Percentiles rank a stretch among this genome's conserved stretches.
Evolutionary conservation across 2,329 filamentous ascomycete genomes (phyloP).

Genomic region (Chrysoporthe deuterocubensis): DNA sequence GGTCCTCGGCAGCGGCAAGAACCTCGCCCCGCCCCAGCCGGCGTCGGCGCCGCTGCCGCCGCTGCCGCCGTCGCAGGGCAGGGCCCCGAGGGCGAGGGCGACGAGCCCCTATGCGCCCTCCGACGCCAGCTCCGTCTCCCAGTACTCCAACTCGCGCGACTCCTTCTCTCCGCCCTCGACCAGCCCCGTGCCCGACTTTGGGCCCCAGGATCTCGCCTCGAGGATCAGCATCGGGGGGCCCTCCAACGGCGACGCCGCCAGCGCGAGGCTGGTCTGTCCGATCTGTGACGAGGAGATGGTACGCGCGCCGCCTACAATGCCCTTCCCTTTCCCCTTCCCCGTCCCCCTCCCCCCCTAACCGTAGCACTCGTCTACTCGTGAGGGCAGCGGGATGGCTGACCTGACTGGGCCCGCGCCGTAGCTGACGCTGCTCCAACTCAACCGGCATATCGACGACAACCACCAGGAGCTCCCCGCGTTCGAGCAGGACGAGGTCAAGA

Average conservation of each 20-base stretch:
- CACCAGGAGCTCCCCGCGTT: constrained; percentile 89
- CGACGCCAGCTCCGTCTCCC: constrained; percentile 72
- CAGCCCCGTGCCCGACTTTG: constrained; percentile 66
- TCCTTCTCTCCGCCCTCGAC: constrained; percentile 61
- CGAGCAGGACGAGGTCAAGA: constrained; percentile 92
- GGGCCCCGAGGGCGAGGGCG: constrained; percentile 35
- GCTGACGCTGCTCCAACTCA: constrained; percentile 91
- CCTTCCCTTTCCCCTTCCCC: too few relatives aligned
- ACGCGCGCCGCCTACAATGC: constrained; percentile 26
- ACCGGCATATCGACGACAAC: constrained; percentile 81
- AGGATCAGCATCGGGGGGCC: constrained; percentile 71
- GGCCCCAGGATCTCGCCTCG: constrained; percentile 75
- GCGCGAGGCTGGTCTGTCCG: constrained; percentile 82
- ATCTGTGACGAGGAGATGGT: constrained; percentile 99
- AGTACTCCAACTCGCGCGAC: constrained; percentile 65
- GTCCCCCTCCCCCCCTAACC: too few relatives aligned
- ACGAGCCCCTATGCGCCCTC: constrained; percentile 58
- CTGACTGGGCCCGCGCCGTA: constrained; percentile 43
- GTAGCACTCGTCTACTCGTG: background rate
- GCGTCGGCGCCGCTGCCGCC: background rate
- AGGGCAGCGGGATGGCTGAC: background rate
- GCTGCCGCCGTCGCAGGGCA: constrained; percentile 36
- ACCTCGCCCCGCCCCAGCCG: constrained; percentile 67
- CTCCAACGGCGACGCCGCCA: constrained; percentile 59
- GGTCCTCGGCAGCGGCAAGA: constrained; percentile 84